Conservation (phyloP, 1,284 basidiomycete species). For the Cystobasidium slooffiae region DNA sequence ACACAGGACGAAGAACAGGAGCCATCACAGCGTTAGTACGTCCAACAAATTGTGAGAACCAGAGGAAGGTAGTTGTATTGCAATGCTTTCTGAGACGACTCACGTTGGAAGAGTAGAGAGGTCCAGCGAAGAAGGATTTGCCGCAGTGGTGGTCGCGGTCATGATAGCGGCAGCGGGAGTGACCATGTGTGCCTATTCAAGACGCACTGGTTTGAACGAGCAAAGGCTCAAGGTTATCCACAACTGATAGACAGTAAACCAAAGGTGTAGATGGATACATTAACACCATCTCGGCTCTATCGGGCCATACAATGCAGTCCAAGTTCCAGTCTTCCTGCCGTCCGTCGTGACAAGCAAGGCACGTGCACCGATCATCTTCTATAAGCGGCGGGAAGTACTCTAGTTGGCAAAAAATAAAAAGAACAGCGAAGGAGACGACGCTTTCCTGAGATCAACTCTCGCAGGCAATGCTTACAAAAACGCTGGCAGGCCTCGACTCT, state of each 20-base stretch:
- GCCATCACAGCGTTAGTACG: background rate
- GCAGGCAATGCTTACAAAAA: no score
- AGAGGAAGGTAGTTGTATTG: background rate
- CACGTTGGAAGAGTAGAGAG: conserved; percentile 20
- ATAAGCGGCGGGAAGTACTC: no score
- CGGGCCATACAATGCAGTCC: background rate
- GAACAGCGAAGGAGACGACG: no score
- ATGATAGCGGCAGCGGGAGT: background rate
- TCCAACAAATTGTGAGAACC: background rate
- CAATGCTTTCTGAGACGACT: background rate
- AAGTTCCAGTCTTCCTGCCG: background rate
- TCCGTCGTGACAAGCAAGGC: background rate
- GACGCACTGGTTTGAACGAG: no score
- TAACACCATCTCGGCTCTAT: background rate
- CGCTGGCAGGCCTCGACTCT: no score
- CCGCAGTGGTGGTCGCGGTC: background rate
- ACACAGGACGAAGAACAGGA: background rate
- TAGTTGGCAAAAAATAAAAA: no score
- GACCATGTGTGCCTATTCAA: background rate
- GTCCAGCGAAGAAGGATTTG: background rate
- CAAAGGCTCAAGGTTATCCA: no score
- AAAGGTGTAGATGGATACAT: no score
- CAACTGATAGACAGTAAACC: no score
- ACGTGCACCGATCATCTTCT: conserved; percentile 2
- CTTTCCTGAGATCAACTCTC: no score